A percentile compares a stretch with the other conserved stretches of the same genome.
These are phyloP conservation scores for Dryadomyces quercus-mongolicae DNA, from an alignment of 2,329 filamentous ascomycete genomes.

Conservation along the genomic window DNA sequence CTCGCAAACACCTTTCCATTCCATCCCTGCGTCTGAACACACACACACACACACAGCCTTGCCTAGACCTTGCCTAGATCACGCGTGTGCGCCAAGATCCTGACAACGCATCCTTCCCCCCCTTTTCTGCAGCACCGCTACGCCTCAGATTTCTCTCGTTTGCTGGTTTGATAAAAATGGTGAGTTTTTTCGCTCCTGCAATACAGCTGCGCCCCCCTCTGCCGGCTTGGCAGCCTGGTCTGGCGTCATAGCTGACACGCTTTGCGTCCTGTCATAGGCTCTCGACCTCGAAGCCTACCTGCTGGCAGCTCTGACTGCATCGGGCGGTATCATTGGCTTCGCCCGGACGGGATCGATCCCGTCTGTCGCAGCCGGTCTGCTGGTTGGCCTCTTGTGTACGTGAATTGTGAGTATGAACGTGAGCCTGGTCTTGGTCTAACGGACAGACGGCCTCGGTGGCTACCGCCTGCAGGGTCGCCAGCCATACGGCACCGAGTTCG, in stretches of 20 bases:
- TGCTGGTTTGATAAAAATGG: background rate
- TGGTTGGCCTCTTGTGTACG: constrained; percentile 58
- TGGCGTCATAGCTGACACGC: background rate
- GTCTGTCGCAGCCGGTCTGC: constrained; percentile 72
- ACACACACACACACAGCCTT: background rate
- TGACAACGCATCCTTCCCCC: background rate
- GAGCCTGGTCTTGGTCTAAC: no score
- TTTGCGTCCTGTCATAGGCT: constrained; percentile 8
- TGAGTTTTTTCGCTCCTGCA: background rate
- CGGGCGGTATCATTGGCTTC: constrained; percentile 81
- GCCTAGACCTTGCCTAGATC: background rate
- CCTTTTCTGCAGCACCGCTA: no score
- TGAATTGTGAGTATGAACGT: no score
- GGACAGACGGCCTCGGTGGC: constrained; percentile 65
- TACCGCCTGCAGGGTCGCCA: constrained; percentile 65
- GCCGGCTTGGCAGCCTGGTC: background rate
- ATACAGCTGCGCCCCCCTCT: no score
- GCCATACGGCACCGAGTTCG: constrained; percentile 76
- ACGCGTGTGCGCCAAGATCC: no score
- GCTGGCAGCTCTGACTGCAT: constrained; percentile 70
- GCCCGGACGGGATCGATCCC: constrained; percentile 74
- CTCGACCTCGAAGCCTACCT: constrained; percentile 52
- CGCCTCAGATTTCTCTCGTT: no score
- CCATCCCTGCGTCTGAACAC: no score
- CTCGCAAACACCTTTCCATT: no score